A percentile compares a stretch with the other conserved stretches of the same genome.
Evolutionary conservation across 768 basidiomycete species (phyloP).

Genomic region (Cyclocybe aegerita): DNA sequence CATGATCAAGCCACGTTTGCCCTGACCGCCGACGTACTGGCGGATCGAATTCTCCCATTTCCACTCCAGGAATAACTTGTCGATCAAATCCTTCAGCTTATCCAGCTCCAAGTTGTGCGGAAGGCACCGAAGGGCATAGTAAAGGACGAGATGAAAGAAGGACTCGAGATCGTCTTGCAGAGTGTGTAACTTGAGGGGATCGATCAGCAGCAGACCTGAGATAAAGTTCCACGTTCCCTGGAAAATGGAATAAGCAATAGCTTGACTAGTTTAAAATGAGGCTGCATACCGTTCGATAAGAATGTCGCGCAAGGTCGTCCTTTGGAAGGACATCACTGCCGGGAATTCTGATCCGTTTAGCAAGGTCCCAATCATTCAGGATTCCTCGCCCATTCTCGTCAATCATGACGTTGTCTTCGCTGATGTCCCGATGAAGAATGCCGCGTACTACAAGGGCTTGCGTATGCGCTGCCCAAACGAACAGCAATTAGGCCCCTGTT

Average conservation of each 20-base stretch:
- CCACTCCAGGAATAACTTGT: too few relatives aligned
- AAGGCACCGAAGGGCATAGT: too few relatives aligned
- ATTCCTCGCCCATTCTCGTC: conserved; percentile 10
- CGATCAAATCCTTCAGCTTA: too few relatives aligned
- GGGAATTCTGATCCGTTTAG: not conserved
- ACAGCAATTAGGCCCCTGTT: not conserved
- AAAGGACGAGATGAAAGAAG: too few relatives aligned
- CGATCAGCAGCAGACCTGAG: conserved; percentile 17
- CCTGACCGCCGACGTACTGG: too few relatives aligned
- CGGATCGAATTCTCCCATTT: too few relatives aligned
- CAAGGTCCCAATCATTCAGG: conserved; percentile 27
- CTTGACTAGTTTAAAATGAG: not conserved
- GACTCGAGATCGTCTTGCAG: too few relatives aligned
- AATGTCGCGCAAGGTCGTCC: conserved; percentile 9
- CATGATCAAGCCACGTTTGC: too few relatives aligned
- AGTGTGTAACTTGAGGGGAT: too few relatives aligned
- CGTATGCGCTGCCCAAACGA: conserved; percentile 16
- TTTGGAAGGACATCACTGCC: not conserved
- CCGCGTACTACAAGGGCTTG: conserved; percentile 11
- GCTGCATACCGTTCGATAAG: not conserved
- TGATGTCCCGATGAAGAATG: conserved; percentile 26
- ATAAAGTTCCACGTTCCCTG: conserved; percentile 32
- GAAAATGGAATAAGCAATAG: not conserved
- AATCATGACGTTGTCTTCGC: conserved; percentile 22
- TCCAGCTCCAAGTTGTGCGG: too few relatives aligned